Conservation (phyloP, 331 rosid genomes). For the Rosa hybrid region DNA sequence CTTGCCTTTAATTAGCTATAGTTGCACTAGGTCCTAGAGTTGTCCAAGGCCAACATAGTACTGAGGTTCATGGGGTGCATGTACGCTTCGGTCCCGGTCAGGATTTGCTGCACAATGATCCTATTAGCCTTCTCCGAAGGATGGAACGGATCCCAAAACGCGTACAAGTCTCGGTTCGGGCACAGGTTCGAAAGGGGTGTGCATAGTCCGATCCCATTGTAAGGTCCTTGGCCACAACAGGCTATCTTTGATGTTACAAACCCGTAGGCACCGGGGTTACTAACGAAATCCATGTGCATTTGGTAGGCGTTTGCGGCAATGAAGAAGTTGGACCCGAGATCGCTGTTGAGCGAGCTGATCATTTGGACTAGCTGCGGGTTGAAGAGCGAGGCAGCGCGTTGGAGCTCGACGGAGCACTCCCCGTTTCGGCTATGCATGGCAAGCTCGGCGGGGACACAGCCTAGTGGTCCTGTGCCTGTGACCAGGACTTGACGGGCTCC, state of each 20-base stretch:
- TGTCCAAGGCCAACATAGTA: conserved; percentile 62
- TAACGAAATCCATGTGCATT: conserved; percentile 54
- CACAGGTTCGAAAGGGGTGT: conserved; percentile 65
- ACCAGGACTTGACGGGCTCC: conserved; percentile 66
- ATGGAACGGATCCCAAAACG: conserved; percentile 83
- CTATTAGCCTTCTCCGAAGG: conserved; percentile 82
- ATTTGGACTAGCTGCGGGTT: conserved; percentile 59
- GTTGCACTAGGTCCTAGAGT: conserved; percentile 36
- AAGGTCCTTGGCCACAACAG: conserved; percentile 96
- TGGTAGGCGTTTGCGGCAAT: conserved; percentile 48
- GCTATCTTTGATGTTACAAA: conserved; percentile 75
- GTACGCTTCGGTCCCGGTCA: conserved; percentile 51
- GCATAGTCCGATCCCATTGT: conserved; percentile 81
- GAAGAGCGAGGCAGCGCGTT: conserved; percentile 51
- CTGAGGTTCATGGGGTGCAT: conserved; percentile 92
- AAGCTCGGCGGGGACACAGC: conserved; percentile 69
- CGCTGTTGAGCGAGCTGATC: conserved; percentile 41
- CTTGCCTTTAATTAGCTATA: background rate
- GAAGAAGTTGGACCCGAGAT: conserved; percentile 49
- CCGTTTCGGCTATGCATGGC: conserved; percentile 55
- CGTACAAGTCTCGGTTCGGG: conserved; percentile 54
- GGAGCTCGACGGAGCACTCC: conserved; percentile 49
- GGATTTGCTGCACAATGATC: conserved; percentile 49
- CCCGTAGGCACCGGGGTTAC: conserved; percentile 57
- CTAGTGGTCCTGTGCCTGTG: conserved; percentile 69